Evolutionary conservation across 176 grass and related monocot genomes (phyloP).

Genomic region (Oropetium thomaeum): DNA sequence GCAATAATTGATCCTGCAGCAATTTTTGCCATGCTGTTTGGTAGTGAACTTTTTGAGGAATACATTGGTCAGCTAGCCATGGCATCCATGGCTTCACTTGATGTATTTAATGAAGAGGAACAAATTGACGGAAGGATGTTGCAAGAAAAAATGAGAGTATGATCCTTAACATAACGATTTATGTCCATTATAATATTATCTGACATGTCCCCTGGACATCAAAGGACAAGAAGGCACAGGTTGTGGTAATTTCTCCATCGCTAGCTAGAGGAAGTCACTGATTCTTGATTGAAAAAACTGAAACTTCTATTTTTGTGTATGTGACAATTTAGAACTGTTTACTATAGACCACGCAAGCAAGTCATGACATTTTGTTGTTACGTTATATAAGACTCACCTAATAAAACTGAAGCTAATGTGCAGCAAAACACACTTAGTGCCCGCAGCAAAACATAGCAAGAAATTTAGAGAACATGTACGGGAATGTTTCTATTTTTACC

Average conservation of each 20-base stretch:
- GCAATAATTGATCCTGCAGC: constrained; percentile 93
- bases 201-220: constrained; percentile 3
- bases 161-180: constrained; percentile 11
- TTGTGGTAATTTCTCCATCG: too few relatives aligned
- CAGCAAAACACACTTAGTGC: not conserved
- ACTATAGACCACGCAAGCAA: not conserved
- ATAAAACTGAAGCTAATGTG: constrained; percentile 7
- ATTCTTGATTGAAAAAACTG: constrained; percentile 4
- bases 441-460: not conserved
- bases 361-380: not conserved
- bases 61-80: constrained; percentile 96
- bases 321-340: not conserved
- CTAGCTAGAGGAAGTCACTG: too few relatives aligned
- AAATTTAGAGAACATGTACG: not conserved
- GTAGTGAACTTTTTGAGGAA: constrained; percentile 94
- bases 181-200: not conserved
- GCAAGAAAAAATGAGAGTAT: constrained; percentile 86
- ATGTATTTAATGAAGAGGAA: constrained; percentile 63
- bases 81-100: constrained; percentile 91
- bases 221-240: too few relatives aligned
- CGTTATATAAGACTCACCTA: not conserved
- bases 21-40: constrained; percentile 97
- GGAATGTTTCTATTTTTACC: not conserved
- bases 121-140: constrained; percentile 58
- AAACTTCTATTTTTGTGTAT: constrained; percentile 9